Evolutionary conservation across 1,284 basidiomycete genomes (phyloP), one percentile per base, ranked within the genome.

Genomic region (Malassezia brasiliensis): DNA sequence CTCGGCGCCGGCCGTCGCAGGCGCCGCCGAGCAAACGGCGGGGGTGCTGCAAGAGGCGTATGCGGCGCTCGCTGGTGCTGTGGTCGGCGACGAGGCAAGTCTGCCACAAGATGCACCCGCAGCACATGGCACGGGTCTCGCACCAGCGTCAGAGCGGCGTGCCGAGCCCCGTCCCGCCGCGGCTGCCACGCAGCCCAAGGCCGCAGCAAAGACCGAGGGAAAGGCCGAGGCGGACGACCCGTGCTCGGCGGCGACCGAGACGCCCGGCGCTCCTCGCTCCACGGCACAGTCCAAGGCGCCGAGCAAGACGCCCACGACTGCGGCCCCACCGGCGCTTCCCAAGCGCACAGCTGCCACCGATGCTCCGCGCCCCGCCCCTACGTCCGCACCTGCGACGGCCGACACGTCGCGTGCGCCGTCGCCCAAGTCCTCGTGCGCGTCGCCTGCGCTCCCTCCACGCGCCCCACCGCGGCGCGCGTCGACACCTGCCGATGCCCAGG

Each of bases 31-130:
- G 47, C 47, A 48, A 17, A 48, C 47, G 12, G 19, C 34, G 11
- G 47, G 34, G 3, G 47, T 38, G 9, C 30, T 48, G 17, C 17
- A 36, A 5, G 47, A 48, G 32, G 47, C 47, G 22, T 48, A 45
- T 19, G 17, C 42, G 42, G 19, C 42, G 25, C 42, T 45, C 15
- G 42, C 42, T 3, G 25, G 19, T 6, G 30, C 30, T n/a, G 45
- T 22, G 9, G 44, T 7, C 34, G 44, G 44, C n/a, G 44, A 46
- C 11, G 44, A 17, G 34, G 25, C 34, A 5, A 25, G 42, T 4
- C 3, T 28, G 25, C 25, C 25, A 7, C 7, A 40, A 40, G 38
- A 40, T 9, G 38, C 38, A 2, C 17, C 38, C 17, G 38, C 7
- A 40, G 22, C 9, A 17, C 17, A 17, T 7, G 38, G n/a, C n/a